Percentiles rank a stretch among this genome's conserved stretches.
Evolutionary conservation across 768 basidiomycete species (phyloP).

Genomic region (Hericium erinaceus): DNA sequence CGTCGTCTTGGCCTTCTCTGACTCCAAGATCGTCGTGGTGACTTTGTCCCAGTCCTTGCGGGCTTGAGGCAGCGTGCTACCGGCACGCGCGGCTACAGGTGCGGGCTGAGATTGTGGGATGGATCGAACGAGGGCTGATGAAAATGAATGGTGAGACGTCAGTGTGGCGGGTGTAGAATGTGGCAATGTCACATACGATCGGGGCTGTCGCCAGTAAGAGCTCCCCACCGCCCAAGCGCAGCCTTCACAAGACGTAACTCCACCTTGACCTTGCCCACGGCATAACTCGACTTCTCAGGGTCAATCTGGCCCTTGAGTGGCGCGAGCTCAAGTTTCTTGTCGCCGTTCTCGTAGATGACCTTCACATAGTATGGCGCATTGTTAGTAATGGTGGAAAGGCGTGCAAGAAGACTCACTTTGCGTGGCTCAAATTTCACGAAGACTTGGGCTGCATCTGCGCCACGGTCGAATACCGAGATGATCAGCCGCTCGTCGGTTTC

Average conservation of each 20-base stretch:
- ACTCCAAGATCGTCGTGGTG: constrained; percentile 52
- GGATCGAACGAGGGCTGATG: constrained; percentile 20
- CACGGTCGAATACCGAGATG: constrained; percentile 71
- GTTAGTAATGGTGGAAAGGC: not conserved
- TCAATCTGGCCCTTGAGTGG: constrained; percentile 81
- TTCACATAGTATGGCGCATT: constrained; percentile 18
- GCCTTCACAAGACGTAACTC: constrained; percentile 75
- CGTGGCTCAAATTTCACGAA: constrained; percentile 55
- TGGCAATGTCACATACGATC: constrained; percentile 45
- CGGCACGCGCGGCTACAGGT: constrained; percentile 19
- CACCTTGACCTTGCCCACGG: constrained; percentile 80
- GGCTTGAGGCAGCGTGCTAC: constrained; percentile 30
- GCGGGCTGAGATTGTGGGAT: constrained; percentile 18
- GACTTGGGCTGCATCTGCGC: constrained; percentile 57
- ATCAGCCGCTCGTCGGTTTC: constrained; percentile 72
- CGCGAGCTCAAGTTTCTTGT: constrained; percentile 60
- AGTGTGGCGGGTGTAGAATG: not conserved
- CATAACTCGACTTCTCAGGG: constrained; percentile 47
- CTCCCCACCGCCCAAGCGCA: constrained; percentile 62
- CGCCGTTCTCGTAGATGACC: constrained; percentile 59
- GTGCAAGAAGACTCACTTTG: constrained; percentile 32
- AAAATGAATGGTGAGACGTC: constrained; percentile 1
- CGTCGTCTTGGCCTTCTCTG: constrained; percentile 59
- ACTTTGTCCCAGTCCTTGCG: constrained; percentile 89
- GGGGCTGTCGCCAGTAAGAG: constrained; percentile 62